These are phyloP conservation scores for Coniochaeta ligniaria DNA, from an alignment of 2,329 filamentous ascomycete species.

Conservation along the genomic window DNA sequence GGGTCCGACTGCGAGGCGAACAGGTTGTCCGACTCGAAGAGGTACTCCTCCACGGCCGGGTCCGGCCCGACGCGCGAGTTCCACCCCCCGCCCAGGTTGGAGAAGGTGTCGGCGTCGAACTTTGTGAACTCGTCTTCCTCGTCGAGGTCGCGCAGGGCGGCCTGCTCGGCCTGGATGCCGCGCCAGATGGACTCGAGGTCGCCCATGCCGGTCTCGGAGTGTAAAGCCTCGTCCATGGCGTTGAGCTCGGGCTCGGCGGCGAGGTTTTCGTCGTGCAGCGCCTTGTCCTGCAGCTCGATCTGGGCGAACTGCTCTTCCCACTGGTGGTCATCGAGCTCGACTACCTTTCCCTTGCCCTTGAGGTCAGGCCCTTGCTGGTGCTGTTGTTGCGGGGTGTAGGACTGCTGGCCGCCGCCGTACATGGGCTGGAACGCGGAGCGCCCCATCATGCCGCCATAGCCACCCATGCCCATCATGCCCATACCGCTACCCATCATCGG, in stretches of 20 bases:
- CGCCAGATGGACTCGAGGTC: conserved; percentile 89
- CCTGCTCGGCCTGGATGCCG: conserved; percentile 72
- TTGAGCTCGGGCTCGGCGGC: conserved; percentile 83
- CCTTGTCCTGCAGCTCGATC: conserved; percentile 63
- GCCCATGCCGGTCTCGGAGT: conserved; percentile 69
- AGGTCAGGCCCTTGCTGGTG: conserved; percentile 38
- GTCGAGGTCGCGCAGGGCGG: conserved; percentile 63
- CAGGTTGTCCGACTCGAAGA: conserved; percentile 91
- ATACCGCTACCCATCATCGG: conserved; percentile 56
- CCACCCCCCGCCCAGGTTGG: conserved; percentile 57
- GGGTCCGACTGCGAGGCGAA: conserved; percentile 71
- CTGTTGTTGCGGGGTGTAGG: conserved; percentile 20
- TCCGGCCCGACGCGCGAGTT: conserved; percentile 57
- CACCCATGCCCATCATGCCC: conserved; percentile 38
- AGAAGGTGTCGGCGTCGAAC: conserved; percentile 49
- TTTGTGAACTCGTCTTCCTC: conserved; percentile 63
- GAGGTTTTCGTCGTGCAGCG: conserved; percentile 53
- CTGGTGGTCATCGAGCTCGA: conserved; percentile 87
- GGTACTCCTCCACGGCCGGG: conserved; percentile 78
- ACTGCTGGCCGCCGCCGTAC: conserved; percentile 20
- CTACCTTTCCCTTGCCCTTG: conserved; percentile 85
- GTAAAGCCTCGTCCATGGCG: conserved; percentile 64
- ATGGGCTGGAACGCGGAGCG: conserved; percentile 45
- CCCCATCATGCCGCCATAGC: conserved; percentile 46
- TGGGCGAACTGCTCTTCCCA: conserved; percentile 97